Base-by-base conservation (phyloP, 768 basidiomycete genomes). In the Macrolepiota albuminosa region DNA sequence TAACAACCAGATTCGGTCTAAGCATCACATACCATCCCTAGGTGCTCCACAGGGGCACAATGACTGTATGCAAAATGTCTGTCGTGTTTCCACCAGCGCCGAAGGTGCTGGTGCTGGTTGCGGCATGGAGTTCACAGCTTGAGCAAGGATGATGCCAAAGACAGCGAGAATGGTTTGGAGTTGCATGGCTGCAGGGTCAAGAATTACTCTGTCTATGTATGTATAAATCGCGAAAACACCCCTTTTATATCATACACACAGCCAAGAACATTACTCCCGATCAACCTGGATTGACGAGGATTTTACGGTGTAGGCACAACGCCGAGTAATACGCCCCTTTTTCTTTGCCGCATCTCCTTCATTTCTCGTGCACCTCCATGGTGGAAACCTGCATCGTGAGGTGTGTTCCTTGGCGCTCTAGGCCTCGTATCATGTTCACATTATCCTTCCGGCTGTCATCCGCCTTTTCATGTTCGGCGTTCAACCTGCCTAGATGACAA, bases 11-110 rank as follows among this genome's bases (percentile, higher is more conserved):
- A 29, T 54, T 6, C 16, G 40, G 10, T 31, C 11, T 31, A 7
- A 31, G 4, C 31, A 33, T 43, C 40, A 43, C 54, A 8, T 54
- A 54, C 54, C 40, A 33, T 54, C 54, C 18, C 54, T 29, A 21
- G 40, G 54, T 21, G 54, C 29, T 21, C 54, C 54, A 54, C 54
- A 54, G 18, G 54, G 54, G 54, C 54, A 54, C 54, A 54, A 43
- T 21, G 54, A 54, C 40, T 54, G 54, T 54, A 54, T 54, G n/a
- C 54, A 54, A 21, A 54, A 4, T 7, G 0, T 54, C 8, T 33
- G 39, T 18, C 26, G 29, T 42, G 26, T 6, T 36, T 36, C 5
- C 1, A 50, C 33, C n/a, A 9, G 50, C 11, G 34, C 33, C 4
- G 48, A 8, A 8, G 48, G 31, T 10, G 18, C 31, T 9, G 29